Percentiles rank a stretch among this genome's conserved stretches.
phyloP scores from a whole-genome alignment of 306 rosid genomes.

The Corylus americana region DNA sequence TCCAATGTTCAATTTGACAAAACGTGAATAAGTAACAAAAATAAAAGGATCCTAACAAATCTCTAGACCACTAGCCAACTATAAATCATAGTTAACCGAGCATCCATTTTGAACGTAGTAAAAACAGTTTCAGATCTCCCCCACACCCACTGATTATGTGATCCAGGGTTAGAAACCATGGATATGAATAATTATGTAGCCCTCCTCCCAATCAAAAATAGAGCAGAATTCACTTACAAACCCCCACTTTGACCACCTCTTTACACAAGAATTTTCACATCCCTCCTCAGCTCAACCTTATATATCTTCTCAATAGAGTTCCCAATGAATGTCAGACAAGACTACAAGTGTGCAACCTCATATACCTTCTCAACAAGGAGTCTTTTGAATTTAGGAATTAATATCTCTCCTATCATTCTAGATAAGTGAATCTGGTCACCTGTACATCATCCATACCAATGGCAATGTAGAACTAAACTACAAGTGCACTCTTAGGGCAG shows the following conservation, averaged over 20 bases:
- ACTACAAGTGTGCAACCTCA: background rate
- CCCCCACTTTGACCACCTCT: background rate
- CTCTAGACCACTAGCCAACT: background rate
- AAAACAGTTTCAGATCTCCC: background rate
- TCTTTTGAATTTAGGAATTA: background rate
- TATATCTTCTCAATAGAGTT: background rate
- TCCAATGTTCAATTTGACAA: too few relatives aligned
- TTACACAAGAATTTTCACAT: background rate
- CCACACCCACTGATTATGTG: background rate
- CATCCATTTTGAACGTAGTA: background rate
- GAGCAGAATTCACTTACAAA: background rate
- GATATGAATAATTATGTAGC: background rate
- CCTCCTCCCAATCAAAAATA: too few relatives aligned
- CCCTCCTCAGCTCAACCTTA: background rate
- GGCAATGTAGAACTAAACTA: too few relatives aligned
- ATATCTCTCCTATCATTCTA: background rate
- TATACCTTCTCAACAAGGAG: background rate
- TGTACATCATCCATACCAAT: background rate
- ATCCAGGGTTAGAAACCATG: background rate
- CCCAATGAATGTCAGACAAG: background rate
- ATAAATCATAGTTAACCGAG: background rate
- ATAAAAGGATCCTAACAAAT: background rate
- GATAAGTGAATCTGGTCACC: background rate
- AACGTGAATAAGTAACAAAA: background rate
- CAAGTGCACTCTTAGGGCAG: too few relatives aligned